Conservation (phyloP, 768 basidiomycete species). For the Mycena amicta region DNA sequence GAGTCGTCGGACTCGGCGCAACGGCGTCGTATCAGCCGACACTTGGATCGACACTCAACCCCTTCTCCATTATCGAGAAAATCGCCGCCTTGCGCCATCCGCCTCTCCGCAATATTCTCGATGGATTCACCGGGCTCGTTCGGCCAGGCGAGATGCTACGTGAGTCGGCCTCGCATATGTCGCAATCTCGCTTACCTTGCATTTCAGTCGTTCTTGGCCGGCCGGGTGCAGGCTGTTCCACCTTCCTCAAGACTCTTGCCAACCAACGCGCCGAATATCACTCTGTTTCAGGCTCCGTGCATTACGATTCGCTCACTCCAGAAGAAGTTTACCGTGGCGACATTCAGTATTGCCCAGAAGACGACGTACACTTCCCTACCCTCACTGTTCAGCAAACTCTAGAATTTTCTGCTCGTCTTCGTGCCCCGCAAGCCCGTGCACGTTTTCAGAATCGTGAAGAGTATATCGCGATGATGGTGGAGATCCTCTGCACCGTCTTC, state of each 20-base stretch:
- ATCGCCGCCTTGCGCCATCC: conserved; percentile 59
- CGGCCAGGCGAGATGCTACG: conserved; percentile 79
- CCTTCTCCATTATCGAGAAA: conserved; percentile 39
- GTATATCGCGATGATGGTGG: conserved; percentile 49
- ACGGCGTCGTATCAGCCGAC: conserved; percentile 49
- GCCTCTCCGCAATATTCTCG: conserved; percentile 62
- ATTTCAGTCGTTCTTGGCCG: conserved; percentile 77
- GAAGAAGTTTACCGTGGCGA: conserved; percentile 79
- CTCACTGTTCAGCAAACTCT: conserved; percentile 81
- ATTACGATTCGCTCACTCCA: conserved; percentile 76
- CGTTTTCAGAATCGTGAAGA: conserved; percentile 49
- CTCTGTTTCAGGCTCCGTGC: conserved; percentile 65
- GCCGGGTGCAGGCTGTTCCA: conserved; percentile 84
- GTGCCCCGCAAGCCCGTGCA: conserved; percentile 53
- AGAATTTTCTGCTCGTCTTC: conserved; percentile 65
- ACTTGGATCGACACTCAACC: conserved; percentile 55
- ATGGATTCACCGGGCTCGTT: conserved; percentile 64
- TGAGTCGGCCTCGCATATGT: conserved; percentile 36
- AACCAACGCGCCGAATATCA: conserved; percentile 75
- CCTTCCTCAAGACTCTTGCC: conserved; percentile 79
- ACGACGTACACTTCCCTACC: conserved; percentile 85
- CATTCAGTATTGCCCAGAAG: conserved; percentile 80
- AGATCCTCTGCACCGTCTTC: conserved; percentile 67
- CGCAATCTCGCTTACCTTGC: not conserved
- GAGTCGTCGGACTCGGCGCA: conserved; percentile 52